Evolutionary conservation across 768 basidiomycete species (phyloP), one percentile per base, ranked within the genome.

Genomic region (Pisolithus marmoratus): DNA sequence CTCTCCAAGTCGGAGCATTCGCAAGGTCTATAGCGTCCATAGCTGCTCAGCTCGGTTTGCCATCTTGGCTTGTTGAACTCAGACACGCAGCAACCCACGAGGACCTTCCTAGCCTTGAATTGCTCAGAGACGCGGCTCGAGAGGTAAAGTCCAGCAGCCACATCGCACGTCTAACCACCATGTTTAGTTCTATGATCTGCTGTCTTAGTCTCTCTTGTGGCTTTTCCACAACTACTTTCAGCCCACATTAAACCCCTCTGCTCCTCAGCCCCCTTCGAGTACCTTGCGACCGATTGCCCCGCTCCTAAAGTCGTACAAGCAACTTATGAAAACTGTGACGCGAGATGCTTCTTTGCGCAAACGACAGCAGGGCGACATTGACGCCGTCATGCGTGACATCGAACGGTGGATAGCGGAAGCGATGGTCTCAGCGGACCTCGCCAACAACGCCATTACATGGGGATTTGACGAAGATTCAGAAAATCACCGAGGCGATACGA

Each of bases 21-120:
- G 95, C 96, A 3, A 78, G 94, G 20, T 87, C 96, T 2, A 97
- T 98, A 58, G 82, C 88, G 0, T 82, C 87, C 38, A 89, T 99
- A 55, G 93, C 95, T 1, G 73, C 77, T 3, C 90, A 94, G 61
- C 78, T 99, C 11, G 86, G 87, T 0, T 73, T 99, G 2, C 95
- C 96, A 0, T 70, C 77, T 0, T 94, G 89, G 85, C 75, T 98
- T 9, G 94, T 99, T 12, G 91, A 95, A 58, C 74, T 98, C 11
- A 78, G 96, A 38, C 96, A 98, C 71, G 90, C 92, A 24, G 90
- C 91, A 12, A 99, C 96, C 1, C 96, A 98, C 61, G 95, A 98
- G 62, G 91, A 95, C 54, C 71, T 98, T 12, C 96, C 95, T 0
- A 85, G 85, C 57, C 73, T 97, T 9, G 82, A 85, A 49, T 68